These are phyloP conservation scores for Rhododendron kiyosumense DNA, from an alignment of 148 eudicot species.

Conservation along the genomic window DNA sequence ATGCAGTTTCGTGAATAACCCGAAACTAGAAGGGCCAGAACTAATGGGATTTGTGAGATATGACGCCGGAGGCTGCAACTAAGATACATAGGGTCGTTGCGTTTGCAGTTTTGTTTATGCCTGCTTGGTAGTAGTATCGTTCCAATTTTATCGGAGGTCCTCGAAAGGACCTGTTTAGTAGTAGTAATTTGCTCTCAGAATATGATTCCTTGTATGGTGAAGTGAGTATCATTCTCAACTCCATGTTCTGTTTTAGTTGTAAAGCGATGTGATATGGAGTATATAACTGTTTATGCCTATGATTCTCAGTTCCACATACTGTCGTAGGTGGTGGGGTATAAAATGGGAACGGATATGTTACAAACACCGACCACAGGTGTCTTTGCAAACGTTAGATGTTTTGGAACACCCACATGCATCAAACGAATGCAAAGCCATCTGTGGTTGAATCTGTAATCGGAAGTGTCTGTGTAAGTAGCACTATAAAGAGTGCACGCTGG, in stretches of 20 bases:
- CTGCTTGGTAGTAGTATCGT: neutral
- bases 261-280: neutral
- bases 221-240: neutral
- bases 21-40: conserved; percentile 78
- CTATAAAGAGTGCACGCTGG: too few relatives aligned
- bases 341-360: neutral
- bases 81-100: conserved; percentile 1
- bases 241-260: conserved; percentile 1
- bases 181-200: neutral
- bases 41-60: conserved; percentile 66
- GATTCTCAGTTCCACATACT: neutral
- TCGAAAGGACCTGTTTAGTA: neutral
- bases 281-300: neutral
- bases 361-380: too few relatives aligned
- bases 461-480: too few relatives aligned
- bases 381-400: too few relatives aligned
- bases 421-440: too few relatives aligned
- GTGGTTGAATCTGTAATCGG: too few relatives aligned
- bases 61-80: conserved; percentile 48
- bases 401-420: too few relatives aligned
- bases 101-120: neutral
- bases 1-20: conserved; percentile 62
- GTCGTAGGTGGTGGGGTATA: neutral
- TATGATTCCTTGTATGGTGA: neutral
- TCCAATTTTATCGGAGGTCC: neutral